phyloP scores from a whole-genome alignment of 2,329 filamentous ascomycete species.

The Helminthosporium solani region DNA sequence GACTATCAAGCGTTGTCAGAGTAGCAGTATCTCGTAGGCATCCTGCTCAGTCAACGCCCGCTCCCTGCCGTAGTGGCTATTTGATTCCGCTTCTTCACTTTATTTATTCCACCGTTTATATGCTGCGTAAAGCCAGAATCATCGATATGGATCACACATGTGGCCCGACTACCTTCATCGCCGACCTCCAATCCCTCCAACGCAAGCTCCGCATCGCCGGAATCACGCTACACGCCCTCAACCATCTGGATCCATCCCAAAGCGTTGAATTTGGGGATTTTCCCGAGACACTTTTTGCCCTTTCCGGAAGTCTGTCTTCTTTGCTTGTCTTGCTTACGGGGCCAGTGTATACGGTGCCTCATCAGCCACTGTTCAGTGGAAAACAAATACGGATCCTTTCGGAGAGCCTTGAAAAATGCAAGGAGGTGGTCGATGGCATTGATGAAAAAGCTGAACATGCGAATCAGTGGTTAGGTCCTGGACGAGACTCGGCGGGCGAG shows the following conservation, averaged over 20 bases:
- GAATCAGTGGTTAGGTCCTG: background rate
- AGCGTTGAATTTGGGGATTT: background rate
- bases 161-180: background rate
- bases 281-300: conserved; percentile 4
- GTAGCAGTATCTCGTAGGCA: too few relatives aligned
- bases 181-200: conserved; percentile 2
- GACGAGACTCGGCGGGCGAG: background rate
- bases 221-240: conserved; percentile 11
- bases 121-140: conserved; percentile 7
- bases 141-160: conserved; percentile 4
- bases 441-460: background rate
- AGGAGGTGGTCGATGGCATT: background rate
- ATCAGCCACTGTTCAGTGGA: background rate
- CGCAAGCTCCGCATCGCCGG: conserved; percentile 5
- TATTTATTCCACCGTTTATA: background rate
- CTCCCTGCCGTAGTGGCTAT: too few relatives aligned
- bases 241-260: conserved; percentile 1
- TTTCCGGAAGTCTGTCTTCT: conserved; percentile 2
- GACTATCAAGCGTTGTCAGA: too few relatives aligned
- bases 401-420: background rate
- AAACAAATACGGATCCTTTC: conserved; percentile 1
- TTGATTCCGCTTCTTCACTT: too few relatives aligned
- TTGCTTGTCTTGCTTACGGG: conserved; percentile 1
- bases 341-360: background rate
- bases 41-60: too few relatives aligned